Percentiles rank a stretch among this genome's conserved stretches.
Conservation (phyloP, 2,329 filamentous ascomycete species). For the Colletotrichum plurivorum region DNA sequence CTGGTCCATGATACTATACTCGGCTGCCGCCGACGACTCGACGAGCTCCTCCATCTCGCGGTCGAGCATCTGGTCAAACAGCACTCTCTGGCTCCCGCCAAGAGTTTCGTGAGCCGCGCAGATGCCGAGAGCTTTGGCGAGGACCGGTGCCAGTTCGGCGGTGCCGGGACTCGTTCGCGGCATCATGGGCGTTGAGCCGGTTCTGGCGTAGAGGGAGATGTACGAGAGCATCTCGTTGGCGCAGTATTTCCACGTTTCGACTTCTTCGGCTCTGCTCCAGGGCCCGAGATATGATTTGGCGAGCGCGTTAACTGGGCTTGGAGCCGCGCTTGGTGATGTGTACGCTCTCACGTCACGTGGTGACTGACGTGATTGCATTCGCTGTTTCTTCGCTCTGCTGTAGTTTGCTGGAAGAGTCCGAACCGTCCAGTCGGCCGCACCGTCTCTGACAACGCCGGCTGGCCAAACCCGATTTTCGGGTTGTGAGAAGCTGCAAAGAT, state of each 20-base stretch:
- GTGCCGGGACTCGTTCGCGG: no score
- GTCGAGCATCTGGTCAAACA: conserved; percentile 17
- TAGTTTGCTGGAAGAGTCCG: no score
- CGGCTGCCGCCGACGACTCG: background rate
- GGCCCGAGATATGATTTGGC: background rate
- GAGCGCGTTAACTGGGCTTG: background rate
- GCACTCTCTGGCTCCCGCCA: background rate
- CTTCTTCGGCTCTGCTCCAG: conserved; percentile 14
- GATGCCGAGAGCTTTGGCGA: conserved; percentile 15
- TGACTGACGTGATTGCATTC: background rate
- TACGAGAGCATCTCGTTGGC: conserved; percentile 30
- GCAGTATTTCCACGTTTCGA: conserved; percentile 18
- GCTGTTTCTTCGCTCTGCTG: background rate
- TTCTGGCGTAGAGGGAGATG: conserved; percentile 17
- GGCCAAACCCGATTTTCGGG: no score
- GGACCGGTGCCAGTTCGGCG: background rate
- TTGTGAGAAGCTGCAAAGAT: no score
- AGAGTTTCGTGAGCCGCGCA: conserved; percentile 24
- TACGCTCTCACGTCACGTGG: no score
- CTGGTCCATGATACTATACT: background rate
- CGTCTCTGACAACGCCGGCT: no score
- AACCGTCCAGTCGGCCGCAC: no score
- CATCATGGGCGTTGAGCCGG: conserved; percentile 6
- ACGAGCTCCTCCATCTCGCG: conserved; percentile 7
- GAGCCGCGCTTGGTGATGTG: background rate